Percentiles rank a stretch among this genome's conserved stretches.
Conservation (phyloP, 1,284 basidiomycete genomes). For the Pseudozyma pruni region DNA sequence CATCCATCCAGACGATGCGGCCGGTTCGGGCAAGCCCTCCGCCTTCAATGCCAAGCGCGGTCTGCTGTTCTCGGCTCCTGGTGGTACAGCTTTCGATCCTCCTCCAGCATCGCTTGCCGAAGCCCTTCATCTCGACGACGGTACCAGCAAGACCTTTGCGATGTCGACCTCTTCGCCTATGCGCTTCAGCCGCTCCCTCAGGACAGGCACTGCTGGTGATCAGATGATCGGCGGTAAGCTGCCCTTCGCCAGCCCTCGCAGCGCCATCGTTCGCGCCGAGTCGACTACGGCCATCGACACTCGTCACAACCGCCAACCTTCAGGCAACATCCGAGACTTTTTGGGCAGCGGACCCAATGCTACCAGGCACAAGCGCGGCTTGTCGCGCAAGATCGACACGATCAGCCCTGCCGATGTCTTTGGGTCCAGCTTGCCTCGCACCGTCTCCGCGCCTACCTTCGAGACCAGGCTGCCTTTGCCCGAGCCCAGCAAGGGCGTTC, state of each 20-base stretch:
- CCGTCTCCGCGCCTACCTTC: conserved; percentile 23
- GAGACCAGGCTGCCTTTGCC: conserved; percentile 27
- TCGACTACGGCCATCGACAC: conserved; percentile 27
- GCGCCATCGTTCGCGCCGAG: conserved; percentile 48
- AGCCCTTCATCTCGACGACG: conserved; percentile 26
- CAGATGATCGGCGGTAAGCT: conserved; percentile 46
- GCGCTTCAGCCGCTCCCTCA: conserved; percentile 21
- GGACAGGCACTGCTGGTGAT: conserved; percentile 23
- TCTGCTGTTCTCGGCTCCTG: conserved; percentile 40
- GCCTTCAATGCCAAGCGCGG: conserved; percentile 47
- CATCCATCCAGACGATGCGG: conserved; percentile 19
- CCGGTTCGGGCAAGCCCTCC: conserved; percentile 18
- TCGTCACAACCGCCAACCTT: conserved; percentile 30
- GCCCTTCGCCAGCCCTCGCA: conserved; percentile 46
- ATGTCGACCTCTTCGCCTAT: conserved; percentile 28
- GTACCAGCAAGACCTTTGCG: conserved; percentile 18
- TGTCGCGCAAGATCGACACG: conserved; percentile 55
- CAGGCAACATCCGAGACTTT: conserved; percentile 41
- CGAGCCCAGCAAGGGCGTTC: conserved; percentile 33
- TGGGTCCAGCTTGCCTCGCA: conserved; percentile 46
- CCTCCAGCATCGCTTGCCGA: conserved; percentile 44
- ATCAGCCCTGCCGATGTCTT: conserved; percentile 65
- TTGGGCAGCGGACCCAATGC: conserved; percentile 14
- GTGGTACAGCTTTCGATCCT: conserved; percentile 31
- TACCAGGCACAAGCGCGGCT: conserved; percentile 32